Percentiles rank a stretch among this genome's conserved stretches.
These are phyloP conservation scores for Flaveria brownii DNA, from an alignment of 129 eudicot genomes.

Conservation along the genomic window DNA sequence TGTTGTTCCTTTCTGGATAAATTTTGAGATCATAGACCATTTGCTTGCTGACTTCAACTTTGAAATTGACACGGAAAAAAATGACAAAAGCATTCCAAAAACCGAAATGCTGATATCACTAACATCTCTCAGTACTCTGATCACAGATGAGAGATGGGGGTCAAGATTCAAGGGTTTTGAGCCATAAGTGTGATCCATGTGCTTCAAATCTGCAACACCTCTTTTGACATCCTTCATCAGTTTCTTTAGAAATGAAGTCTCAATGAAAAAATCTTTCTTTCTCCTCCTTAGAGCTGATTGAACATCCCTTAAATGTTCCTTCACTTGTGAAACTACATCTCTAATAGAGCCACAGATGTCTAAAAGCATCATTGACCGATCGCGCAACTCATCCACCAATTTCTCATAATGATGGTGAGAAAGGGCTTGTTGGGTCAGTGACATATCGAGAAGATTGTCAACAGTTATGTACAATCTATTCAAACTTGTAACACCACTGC, in stretches of 20 bases:
- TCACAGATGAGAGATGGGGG: constrained; percentile 31
- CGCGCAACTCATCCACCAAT: constrained; percentile 34
- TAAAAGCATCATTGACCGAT: constrained; percentile 42
- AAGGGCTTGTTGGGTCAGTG: constrained; percentile 41
- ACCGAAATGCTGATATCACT: constrained; percentile 36
- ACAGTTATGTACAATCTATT: constrained; percentile 47
- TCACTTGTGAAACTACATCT: constrained; percentile 39
- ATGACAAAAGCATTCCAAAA: constrained; percentile 37
- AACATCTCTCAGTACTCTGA: constrained; percentile 38
- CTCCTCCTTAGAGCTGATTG: constrained; percentile 40
- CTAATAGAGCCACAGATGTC: constrained; percentile 36
- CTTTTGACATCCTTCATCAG: constrained; percentile 37
- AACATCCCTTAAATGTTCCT: constrained; percentile 34
- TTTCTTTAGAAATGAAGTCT: constrained; percentile 29
- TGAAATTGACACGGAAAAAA: constrained; percentile 29
- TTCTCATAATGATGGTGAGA: constrained; percentile 35
- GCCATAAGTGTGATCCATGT: constrained; percentile 20
- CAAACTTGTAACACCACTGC: constrained; percentile 36
- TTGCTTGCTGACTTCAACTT: constrained; percentile 37
- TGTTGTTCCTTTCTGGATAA: constrained; percentile 28
- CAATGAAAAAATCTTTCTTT: constrained; percentile 31
- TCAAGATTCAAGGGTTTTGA: constrained; percentile 32
- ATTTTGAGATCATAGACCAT: constrained; percentile 49
- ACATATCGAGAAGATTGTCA: constrained; percentile 37
- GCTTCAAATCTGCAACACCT: constrained; percentile 33